These are phyloP conservation scores for Theobroma cacao DNA, from an alignment of 345 rosid genomes.

Conservation along the genomic window DNA sequence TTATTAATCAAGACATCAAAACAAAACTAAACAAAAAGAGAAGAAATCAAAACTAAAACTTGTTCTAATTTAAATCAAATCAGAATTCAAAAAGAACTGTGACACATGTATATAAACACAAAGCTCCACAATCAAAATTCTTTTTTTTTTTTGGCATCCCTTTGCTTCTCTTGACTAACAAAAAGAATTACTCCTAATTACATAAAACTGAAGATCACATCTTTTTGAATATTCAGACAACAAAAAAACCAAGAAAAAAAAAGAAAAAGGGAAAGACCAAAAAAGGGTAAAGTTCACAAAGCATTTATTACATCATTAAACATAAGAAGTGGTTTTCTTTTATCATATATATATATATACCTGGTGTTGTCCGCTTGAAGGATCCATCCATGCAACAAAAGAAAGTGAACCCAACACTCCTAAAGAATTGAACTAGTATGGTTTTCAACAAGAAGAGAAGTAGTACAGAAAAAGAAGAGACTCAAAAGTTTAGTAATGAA, in stretches of 20 bases:
- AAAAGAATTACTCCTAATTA: background rate
- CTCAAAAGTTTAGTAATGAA: background rate
- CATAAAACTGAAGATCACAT: too few species aligned
- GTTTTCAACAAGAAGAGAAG: background rate
- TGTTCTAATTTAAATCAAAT: background rate
- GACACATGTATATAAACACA: background rate
- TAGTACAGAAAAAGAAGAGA: conserved; percentile 3
- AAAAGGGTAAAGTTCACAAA: background rate
- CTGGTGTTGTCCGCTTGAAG: conserved; percentile 53
- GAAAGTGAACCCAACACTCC: conserved; percentile 13
- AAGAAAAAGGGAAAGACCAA: background rate
- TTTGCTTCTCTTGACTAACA: background rate
- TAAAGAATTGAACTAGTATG: conserved; percentile 5
- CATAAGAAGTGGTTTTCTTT: background rate
- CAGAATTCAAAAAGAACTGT: background rate
- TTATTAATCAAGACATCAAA: background rate
- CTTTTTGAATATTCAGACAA: background rate
- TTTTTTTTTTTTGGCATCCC: background rate
- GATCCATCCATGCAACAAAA: conserved; percentile 63
- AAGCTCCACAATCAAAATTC: background rate
- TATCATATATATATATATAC: conserved; percentile 18
- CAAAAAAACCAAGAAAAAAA: background rate
- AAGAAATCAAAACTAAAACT: background rate
- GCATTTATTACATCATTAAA: background rate
- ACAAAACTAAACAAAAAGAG: background rate